Base-by-base conservation (phyloP, 192 early-diverging fungal genomes). In the Backusella westeae region DNA sequence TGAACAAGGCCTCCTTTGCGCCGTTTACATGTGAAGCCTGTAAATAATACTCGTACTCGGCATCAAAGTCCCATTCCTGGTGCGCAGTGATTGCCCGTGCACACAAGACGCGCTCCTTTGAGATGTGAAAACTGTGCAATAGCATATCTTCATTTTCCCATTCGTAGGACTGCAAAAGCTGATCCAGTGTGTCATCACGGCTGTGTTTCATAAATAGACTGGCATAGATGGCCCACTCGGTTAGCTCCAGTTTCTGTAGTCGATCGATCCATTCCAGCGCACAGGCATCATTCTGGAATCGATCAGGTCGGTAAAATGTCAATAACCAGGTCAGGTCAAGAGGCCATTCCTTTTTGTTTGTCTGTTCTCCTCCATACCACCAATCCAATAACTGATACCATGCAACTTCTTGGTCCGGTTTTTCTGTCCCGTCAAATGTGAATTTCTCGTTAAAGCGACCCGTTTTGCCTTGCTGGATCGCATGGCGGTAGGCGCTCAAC, bases 341-440 rank as follows among this genome's bases (percentile, higher is more conserved):
- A 17, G 70, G 70, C 70, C 70, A 71, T 8, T 7, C 15, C 9
- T 34, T 26, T 2, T 9, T 29, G 26, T 29, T 1, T 19, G 21
- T 49, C 1, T 15, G 14, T 1, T 26, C 56, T 3, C 26, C 23
- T 8, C 42, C 70, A 32, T 46, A 26, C 70, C 70, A 71, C 70
- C 70, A 71, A 19, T 44, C 6, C 42, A 71, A 49, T 49, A 71
- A n/a, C 15, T 71, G 70, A 71, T 71, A 71, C 70, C 70, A 71
- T 29, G 49, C 10, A 39, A 39, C 38, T 7, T 12, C 6, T 9
- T 32, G 12, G 34, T 71, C 70, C 1, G 70, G 70, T 6, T 5
- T 0, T 3, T 23, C 44, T 8, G 23, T 49, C 3, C 9, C 0
- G 0, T 63, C 7, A 29, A n/a, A 23, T 0, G 56, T 29, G 3